Evolutionary conservation across 2,329 filamentous ascomycete species (phyloP), one percentile per base, ranked within the genome.

Genomic region (Fusarium avenaceum): DNA sequence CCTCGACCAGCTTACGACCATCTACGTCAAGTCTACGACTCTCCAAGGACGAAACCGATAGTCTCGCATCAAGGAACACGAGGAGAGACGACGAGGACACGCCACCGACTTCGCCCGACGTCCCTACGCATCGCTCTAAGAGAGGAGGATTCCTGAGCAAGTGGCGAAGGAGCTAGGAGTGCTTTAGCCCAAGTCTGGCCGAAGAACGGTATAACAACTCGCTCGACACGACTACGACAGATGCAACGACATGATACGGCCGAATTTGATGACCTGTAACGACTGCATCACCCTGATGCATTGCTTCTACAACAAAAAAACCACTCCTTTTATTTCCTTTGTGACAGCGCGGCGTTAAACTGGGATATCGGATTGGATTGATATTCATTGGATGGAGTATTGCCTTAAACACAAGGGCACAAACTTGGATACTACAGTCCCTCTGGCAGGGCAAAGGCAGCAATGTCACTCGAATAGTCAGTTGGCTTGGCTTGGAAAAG

Each of bases 11-110:
- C 57, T 60, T 76, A 20, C 74, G 71, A 7, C 69, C 72, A 19
- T 78, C 76, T 48, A 83, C 69, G 39, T 72, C 71, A 6, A 78
- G 76, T 50, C 67, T 76, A 24, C 74, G 71, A 15, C 66, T 74
- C 24, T 79, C 76, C 42, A 83, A 78, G 57, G 80, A 82, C 46
- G 78, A 74, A 24, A 72, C 75, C 33, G 80, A 82, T 63, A 84
- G 82, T 58, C 67, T 81, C 30, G 63, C 56, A 22, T 76, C 74
- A 9, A 63, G 65, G 50, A 69, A 60, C 26, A 73, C 72, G 26
- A 69, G 63, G 58, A 68, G 62, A 39, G 67, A 67, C 46, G 76
- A 78, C 3, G 76, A 77, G 11, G 76, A 79, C 13, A 79, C 78
- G 17, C 78, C 78, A 11, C 78, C 78, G 1, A 79, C 77, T 7